Conservation (phyloP, 495 filamentous ascomycete genomes). For the Podospora pseudopauciseta region DNA sequence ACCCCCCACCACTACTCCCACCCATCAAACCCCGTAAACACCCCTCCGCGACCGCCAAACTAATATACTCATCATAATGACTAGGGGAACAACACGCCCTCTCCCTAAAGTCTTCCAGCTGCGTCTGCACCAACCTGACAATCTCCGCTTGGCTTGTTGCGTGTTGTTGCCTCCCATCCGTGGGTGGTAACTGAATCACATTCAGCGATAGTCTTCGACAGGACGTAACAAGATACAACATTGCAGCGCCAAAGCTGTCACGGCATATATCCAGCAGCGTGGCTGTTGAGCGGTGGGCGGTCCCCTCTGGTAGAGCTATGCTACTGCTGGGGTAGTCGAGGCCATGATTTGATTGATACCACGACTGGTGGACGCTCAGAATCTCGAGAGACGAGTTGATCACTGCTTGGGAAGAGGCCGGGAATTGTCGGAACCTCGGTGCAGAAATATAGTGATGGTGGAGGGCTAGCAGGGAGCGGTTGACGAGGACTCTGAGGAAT, state of each 20-base stretch:
- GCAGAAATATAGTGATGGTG: slow-evolving; percentile 18
- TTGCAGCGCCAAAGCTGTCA: slow-evolving; percentile 28
- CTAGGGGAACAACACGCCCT: slow-evolving; percentile 20
- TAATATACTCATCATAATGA: slow-evolving; percentile 22
- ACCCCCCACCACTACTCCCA: slow-evolving; percentile 8
- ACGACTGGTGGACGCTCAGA: slow-evolving; percentile 18
- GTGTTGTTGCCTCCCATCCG: background rate
- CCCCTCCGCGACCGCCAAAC: slow-evolving; percentile 15
- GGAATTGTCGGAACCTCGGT: slow-evolving; percentile 5
- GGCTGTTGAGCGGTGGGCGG: background rate
- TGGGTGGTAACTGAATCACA: background rate
- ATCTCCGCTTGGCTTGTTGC: background rate
- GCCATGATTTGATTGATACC: background rate
- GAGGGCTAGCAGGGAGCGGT: slow-evolving; percentile 24
- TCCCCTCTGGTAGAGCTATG: background rate
- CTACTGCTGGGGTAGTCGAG: background rate
- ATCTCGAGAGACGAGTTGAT: slow-evolving; percentile 18
- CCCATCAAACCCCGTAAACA: slow-evolving; percentile 15
- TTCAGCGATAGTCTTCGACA: slow-evolving; percentile 16
- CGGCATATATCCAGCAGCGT: slow-evolving; percentile 22
- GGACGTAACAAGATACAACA: slow-evolving; percentile 21
- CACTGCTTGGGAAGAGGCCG: slow-evolving; percentile 14
- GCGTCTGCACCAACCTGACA: slow-evolving; percentile 12
- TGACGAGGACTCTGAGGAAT: slow-evolving; percentile 23
- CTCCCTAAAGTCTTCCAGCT: slow-evolving; percentile 12